A percentile compares a stretch with the other conserved stretches of the same genome.
Evolutionary conservation across 352 stramenopile species (phyloP).

Genomic region (Phytophthora pseudosyringae): DNA sequence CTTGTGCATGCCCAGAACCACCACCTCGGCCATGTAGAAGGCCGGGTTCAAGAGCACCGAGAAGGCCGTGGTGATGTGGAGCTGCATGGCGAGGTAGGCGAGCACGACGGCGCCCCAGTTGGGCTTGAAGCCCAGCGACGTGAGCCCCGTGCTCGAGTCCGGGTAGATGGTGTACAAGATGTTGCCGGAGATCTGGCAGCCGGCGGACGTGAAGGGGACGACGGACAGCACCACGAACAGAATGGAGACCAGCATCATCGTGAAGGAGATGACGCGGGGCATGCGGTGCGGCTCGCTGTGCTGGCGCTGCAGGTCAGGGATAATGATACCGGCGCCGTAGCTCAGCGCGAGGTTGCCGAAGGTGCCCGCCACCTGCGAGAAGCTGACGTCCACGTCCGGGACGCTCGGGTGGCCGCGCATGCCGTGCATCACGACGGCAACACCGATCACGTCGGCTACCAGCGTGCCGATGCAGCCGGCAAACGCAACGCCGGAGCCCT

Average conservation of each 20-base stretch:
- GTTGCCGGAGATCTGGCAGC: slow-evolving; percentile 66
- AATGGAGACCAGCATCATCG: slow-evolving; percentile 41
- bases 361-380: slow-evolving; percentile 42
- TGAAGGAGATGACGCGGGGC: slow-evolving; percentile 38
- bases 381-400: slow-evolving; percentile 34
- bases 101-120: slow-evolving; percentile 37
- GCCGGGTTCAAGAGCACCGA: slow-evolving; percentile 46
- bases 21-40: slow-evolving; percentile 46
- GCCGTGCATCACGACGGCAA: slow-evolving; percentile 36
- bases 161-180: slow-evolving; percentile 61
- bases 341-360: slow-evolving; percentile 56
- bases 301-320: slow-evolving; percentile 35
- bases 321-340: slow-evolving; percentile 52
- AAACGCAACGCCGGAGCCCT: slow-evolving; percentile 42
- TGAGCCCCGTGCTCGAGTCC: slow-evolving; percentile 38
- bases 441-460: slow-evolving; percentile 47
- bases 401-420: slow-evolving; percentile 41
- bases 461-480: slow-evolving; percentile 46
- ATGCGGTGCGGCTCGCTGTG: slow-evolving; percentile 38
- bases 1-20: slow-evolving; percentile 52
- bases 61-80: slow-evolving; percentile 45
- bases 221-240: slow-evolving; percentile 44
- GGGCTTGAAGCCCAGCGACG: slow-evolving; percentile 43
- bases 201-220: slow-evolving; percentile 48
- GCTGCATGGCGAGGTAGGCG: slow-evolving; percentile 35